Evolutionary conservation across 2,329 filamentous ascomycete genomes (phyloP).

Genomic region (Metarhizium anisopliae): DNA sequence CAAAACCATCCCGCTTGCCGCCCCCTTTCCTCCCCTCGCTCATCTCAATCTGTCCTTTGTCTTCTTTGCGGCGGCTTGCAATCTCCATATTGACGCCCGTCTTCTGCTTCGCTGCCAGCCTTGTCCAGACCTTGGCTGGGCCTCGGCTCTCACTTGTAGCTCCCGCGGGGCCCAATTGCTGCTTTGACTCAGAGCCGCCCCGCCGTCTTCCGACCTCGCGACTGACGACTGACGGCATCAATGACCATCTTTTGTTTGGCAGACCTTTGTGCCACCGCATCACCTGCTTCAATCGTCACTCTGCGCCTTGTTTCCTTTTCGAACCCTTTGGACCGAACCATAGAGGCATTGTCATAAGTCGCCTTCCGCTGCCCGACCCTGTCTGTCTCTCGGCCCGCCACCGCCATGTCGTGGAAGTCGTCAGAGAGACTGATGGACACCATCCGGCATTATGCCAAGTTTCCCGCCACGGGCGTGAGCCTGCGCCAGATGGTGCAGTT

Average conservation of each 20-base stretch:
- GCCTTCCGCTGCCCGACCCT: too few relatives aligned
- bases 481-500: conserved; percentile 99
- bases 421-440: conserved; percentile 88
- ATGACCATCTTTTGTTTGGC: not conserved
- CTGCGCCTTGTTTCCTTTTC: not conserved
- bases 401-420: conserved; percentile 83
- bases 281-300: not conserved
- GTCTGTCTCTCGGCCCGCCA: conserved; percentile 28
- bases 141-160: conserved; percentile 10
- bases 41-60: not conserved
- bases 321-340: not conserved
- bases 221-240: conserved; percentile 3
- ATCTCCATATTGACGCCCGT: not conserved
- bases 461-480: conserved; percentile 92
- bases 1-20: not conserved
- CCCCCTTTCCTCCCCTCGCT: not conserved
- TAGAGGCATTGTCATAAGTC: not conserved
- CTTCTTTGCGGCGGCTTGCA: not conserved
- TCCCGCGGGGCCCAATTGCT: conserved; percentile 12
- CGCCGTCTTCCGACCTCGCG: conserved; percentile 9
- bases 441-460: conserved; percentile 94
- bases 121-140: not conserved
- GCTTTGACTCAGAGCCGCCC: conserved; percentile 15
- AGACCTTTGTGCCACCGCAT: not conserved
- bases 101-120: not conserved